Percentiles rank a stretch among this genome's conserved stretches.
These are phyloP conservation scores for Trichoderma oligosporum DNA, from an alignment of 2,329 filamentous ascomycete species.

Conservation along the genomic window DNA sequence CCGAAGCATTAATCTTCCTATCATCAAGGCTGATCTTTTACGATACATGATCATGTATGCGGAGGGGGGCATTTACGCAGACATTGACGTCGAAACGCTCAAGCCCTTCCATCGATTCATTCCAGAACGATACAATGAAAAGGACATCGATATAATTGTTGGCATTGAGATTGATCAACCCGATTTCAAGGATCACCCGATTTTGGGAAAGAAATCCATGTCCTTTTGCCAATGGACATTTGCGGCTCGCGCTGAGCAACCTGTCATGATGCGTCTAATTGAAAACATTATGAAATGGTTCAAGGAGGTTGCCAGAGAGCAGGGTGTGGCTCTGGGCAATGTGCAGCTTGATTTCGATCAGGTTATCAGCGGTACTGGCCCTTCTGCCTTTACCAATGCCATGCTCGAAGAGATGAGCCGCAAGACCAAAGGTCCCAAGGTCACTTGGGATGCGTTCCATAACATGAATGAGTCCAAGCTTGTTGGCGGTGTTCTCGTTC, in stretches of 20 bases:
- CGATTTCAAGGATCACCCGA: constrained; percentile 58
- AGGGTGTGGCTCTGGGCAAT: constrained; percentile 55
- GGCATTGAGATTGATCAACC: constrained; percentile 70
- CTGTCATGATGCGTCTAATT: constrained; percentile 65
- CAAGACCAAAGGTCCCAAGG: constrained; percentile 32
- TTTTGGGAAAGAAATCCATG: constrained; percentile 63
- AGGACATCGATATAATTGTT: constrained; percentile 67
- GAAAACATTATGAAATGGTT: constrained; percentile 68
- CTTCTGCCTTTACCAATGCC: constrained; percentile 64
- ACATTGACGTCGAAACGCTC: constrained; percentile 41
- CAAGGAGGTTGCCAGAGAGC: constrained; percentile 53
- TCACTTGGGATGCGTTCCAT: constrained; percentile 64
- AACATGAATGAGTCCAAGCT: constrained; percentile 63
- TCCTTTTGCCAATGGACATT: constrained; percentile 77
- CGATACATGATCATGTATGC: constrained; percentile 69
- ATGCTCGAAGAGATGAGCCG: constrained; percentile 61
- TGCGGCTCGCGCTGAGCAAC: constrained; percentile 62
- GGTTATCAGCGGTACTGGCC: constrained; percentile 69
- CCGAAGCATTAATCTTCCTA: constrained; percentile 56
- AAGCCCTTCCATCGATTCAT: constrained; percentile 36
- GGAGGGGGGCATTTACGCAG: constrained; percentile 69
- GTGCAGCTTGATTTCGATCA: constrained; percentile 68
- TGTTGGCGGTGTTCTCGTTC: constrained; percentile 60
- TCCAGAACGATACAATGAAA: constrained; percentile 54
- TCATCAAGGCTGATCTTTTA: constrained; percentile 64